These are phyloP conservation scores for Sclerotinia glacialis DNA, from an alignment of 2,329 filamentous ascomycete species.

Conservation along the genomic window DNA sequence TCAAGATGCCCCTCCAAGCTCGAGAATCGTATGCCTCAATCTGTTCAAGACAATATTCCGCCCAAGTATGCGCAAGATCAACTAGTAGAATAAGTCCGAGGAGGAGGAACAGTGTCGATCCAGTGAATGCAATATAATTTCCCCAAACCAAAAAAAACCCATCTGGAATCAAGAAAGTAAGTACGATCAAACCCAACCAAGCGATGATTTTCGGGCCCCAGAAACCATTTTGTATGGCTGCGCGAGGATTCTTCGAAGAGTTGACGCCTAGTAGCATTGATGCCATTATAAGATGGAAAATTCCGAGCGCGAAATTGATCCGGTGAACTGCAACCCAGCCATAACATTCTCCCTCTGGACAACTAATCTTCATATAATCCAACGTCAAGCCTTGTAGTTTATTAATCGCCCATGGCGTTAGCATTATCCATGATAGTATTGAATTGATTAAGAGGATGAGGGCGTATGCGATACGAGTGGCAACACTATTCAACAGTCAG, in stretches of 20 bases:
- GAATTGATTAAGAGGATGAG: slow-evolving; percentile 95
- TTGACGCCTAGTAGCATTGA: slow-evolving; percentile 81
- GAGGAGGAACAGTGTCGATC: slow-evolving; percentile 89
- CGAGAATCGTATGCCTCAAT: slow-evolving; percentile 87
- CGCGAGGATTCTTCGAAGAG: slow-evolving; percentile 82
- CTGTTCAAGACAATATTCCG: slow-evolving; percentile 89
- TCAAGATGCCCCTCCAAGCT: slow-evolving; percentile 80
- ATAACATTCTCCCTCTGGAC: slow-evolving; percentile 84
- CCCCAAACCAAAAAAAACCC: slow-evolving; percentile 94
- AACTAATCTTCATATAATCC: slow-evolving; percentile 94
- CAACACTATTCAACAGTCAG: slow-evolving; percentile 60
- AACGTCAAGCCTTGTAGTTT: slow-evolving; percentile 89
- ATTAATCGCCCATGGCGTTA: slow-evolving; percentile 96
- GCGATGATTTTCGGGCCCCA: slow-evolving; percentile 95
- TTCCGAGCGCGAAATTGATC: slow-evolving; percentile 94
- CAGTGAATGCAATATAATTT: slow-evolving; percentile 84
- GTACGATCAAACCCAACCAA: slow-evolving; percentile 81
- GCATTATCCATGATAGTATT: slow-evolving; percentile 97
- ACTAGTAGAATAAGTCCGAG: slow-evolving; percentile 90
- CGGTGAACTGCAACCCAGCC: slow-evolving; percentile 96
- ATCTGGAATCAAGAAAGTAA: slow-evolving; percentile 95
- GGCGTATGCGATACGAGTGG: slow-evolving; percentile 94
- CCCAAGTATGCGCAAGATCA: slow-evolving; percentile 94
- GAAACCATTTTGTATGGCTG: slow-evolving; percentile 93
- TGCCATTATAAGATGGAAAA: slow-evolving; percentile 88